Base-by-base conservation (phyloP, 331 rosid genomes). In the Ulmus americana region DNA sequence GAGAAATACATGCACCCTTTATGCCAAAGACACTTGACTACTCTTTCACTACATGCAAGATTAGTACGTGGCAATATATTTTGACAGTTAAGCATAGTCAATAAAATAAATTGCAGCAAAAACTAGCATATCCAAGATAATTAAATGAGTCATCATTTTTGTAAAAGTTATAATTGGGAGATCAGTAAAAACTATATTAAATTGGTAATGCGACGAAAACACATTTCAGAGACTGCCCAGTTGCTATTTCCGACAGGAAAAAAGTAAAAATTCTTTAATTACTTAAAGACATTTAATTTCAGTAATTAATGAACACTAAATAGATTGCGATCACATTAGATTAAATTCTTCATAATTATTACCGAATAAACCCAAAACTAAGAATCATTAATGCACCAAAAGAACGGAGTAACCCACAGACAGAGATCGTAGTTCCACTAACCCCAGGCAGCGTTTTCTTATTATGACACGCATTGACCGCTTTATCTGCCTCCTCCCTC, bases 371-470 rank as follows among this genome's bases (percentile, higher is more conserved):
- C 35, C 4, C 35, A 28, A 28, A 2, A 28, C 35, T 28, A 28
- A 28, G 35, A 28, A 28, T 28, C 35, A 28, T 28, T 28, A 28
- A 28, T 28, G 35, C 35, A 28, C 35, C 58, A 16, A 14, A 13
- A 11, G 35, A 65, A 14, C 45, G 15, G 12, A 9, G 69, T 41
- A 64, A 53, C 42, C 45, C 50, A n/a, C 1, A 40, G 15, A 42
- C 39, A 49, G 51, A 55, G 13, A 69, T 65, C 68, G 61, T 64
- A 64, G 53, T 53, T 47, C 60, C 59, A 94, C 87, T 35, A 59
- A 94, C 97, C 95, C 99, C 99, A 5, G 96, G 91, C 39, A 94
- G 59, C 7, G 99, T 90, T 75, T 81, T 94, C 86, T 87, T 82
- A 61, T 90, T 94, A 67, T 94, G 97, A 79, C 97, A 94, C 12